Conservation (phyloP, 1,139 yeast species). For the Kodamaea alishanica region DNA sequence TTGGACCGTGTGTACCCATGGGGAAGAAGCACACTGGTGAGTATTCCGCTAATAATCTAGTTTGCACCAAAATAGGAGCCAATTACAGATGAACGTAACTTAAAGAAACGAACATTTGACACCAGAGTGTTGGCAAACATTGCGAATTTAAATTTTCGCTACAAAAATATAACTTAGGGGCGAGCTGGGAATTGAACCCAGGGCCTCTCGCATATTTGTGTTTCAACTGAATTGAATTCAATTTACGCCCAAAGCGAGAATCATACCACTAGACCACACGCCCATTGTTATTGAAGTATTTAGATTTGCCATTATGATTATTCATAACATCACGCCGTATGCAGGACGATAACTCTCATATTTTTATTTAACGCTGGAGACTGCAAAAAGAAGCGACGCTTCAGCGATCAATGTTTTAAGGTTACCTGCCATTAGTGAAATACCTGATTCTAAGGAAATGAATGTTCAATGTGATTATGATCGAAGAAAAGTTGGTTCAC, state of each 20-base stretch:
- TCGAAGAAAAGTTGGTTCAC: too few species aligned
- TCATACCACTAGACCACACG: slow-evolving; percentile 22
- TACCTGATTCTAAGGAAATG: too few species aligned
- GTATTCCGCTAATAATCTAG: slow-evolving; percentile 71
- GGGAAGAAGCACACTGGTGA: slow-evolving; percentile 51
- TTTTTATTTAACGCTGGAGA: too few species aligned
- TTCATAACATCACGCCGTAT: too few species aligned
- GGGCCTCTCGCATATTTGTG: slow-evolving; percentile 31
- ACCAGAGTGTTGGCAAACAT: slow-evolving; percentile 44
- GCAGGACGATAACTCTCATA: too few species aligned
- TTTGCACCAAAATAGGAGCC: slow-evolving; percentile 97
- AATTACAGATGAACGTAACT: slow-evolving; percentile 44
- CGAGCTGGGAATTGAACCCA: slow-evolving; percentile 35
- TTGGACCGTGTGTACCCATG: slow-evolving; percentile 12
- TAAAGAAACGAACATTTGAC: slow-evolving; percentile 45
- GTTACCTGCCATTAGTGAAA: too few species aligned
- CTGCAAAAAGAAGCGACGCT: too few species aligned
- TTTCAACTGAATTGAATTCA: slow-evolving; percentile 9
- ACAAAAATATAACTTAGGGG: slow-evolving; percentile 19
- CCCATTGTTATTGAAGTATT: slow-evolving; percentile 6
- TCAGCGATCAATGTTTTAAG: too few species aligned
- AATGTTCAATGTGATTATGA: too few species aligned
- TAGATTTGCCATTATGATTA: too few species aligned
- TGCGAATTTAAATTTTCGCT: neutral
- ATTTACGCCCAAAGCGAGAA: slow-evolving; percentile 22